A percentile compares a stretch with the other conserved stretches of the same genome.
phyloP scores from a whole-genome alignment of 257 asterid species.

The Nicotiana noctiflora region DNA sequence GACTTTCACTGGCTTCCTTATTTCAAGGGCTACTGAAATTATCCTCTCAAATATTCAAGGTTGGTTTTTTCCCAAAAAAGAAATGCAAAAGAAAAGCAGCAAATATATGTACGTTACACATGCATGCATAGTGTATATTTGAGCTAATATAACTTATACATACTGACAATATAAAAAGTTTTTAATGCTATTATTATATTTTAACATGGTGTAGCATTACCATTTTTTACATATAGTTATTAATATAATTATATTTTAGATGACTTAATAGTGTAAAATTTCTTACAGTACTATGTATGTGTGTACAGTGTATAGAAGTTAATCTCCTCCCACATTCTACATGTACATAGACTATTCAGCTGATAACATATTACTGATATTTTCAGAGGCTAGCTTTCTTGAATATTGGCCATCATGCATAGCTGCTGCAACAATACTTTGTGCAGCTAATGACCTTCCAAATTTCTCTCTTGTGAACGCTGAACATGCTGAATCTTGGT shows the following conservation, averaged over 20 bases:
- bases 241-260: background rate
- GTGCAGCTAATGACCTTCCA: conserved; percentile 79
- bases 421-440: conserved; percentile 71
- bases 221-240: no score
- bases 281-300: background rate
- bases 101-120: background rate
- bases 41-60: conserved; percentile 74
- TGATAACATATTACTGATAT: background rate
- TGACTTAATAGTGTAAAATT: background rate
- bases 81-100: background rate
- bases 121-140: conserved; percentile 6
- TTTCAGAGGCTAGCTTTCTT: conserved; percentile 54
- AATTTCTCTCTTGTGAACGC: conserved; percentile 58
- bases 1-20: conserved; percentile 50
- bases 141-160: no score
- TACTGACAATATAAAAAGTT: background rate
- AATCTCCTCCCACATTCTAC: background rate
- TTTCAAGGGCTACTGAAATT: conserved; percentile 58
- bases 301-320: background rate
- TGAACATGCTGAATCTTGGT: conserved; percentile 87
- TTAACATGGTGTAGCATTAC: background rate
- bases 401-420: conserved; percentile 87
- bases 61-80: conserved; percentile 5
- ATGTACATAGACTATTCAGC: background rate
- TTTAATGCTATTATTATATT: background rate